phyloP scores from a whole-genome alignment of 192 early-diverging fungal species.

The Radiomyces spectabilis region DNA sequence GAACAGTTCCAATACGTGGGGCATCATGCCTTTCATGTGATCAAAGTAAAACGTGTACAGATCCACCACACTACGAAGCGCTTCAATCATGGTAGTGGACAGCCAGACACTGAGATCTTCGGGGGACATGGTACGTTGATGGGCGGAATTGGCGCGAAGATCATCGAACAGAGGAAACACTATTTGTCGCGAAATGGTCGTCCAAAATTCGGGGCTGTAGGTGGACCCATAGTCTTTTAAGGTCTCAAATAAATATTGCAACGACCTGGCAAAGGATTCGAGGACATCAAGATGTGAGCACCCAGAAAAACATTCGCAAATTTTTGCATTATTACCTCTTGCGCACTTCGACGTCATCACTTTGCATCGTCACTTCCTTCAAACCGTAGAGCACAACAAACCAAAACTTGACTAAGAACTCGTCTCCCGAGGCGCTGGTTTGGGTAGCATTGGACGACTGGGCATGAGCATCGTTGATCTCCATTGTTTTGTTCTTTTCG shows the following conservation, averaged over 20 bases:
- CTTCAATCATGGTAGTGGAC: conserved; percentile 90
- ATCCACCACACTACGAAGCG: conserved; percentile 79
- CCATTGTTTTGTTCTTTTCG: conserved; percentile 8
- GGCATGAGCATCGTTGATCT: conserved; percentile 20
- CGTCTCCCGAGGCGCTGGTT: conserved; percentile 35
- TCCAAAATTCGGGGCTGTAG: conserved; percentile 80
- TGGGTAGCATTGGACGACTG: neutral
- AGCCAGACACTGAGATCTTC: conserved; percentile 92
- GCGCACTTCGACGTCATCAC: conserved; percentile 85
- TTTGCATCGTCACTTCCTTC: conserved; percentile 85
- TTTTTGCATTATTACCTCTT: conserved; percentile 40
- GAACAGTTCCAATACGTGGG: conserved; percentile 72
- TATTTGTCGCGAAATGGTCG: conserved; percentile 69
- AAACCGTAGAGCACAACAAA: conserved; percentile 85
- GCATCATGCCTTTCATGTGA: conserved; percentile 63
- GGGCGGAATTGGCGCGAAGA: conserved; percentile 45
- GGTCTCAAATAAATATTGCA: conserved; percentile 80
- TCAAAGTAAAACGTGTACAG: conserved; percentile 76
- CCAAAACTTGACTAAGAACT: conserved; percentile 67
- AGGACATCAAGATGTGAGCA: neutral
- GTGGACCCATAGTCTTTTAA: conserved; percentile 65
- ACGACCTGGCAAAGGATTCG: conserved; percentile 36
- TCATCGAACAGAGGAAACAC: conserved; percentile 91
- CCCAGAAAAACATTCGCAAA: neutral
- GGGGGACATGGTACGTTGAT: conserved; percentile 57